These are phyloP conservation scores for Cyclotella kingstonii DNA, from an alignment of 108 stramenopile genomes.

Conservation along the genomic window DNA sequence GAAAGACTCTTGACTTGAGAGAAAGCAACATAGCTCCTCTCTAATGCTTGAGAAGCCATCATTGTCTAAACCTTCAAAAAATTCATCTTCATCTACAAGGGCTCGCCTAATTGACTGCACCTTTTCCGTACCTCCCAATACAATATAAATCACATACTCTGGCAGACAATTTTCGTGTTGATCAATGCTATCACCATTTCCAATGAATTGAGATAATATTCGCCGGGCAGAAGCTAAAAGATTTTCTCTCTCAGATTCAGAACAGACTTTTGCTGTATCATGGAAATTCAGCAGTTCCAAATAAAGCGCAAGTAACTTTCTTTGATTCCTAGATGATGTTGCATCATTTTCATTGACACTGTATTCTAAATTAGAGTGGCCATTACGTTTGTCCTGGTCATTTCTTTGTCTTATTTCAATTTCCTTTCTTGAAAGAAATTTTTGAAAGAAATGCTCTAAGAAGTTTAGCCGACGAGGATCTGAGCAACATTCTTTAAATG, in stretches of 20 bases:
- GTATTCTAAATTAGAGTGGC: constrained; percentile 1
- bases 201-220: constrained; percentile 22
- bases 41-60: constrained; percentile 65
- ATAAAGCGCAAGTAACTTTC: constrained; percentile 67
- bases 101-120: constrained; percentile 32
- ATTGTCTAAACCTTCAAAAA: constrained; percentile 38
- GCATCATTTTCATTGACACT: constrained; percentile 13
- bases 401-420: not conserved
- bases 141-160: constrained; percentile 25
- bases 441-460: constrained; percentile 49
- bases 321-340: constrained; percentile 26
- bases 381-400: constrained; percentile 2
- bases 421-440: constrained; percentile 16
- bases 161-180: constrained; percentile 12
- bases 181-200: constrained; percentile 8
- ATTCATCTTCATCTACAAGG: constrained; percentile 38
- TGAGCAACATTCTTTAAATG: constrained; percentile 61
- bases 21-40: constrained; percentile 50
- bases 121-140: constrained; percentile 46
- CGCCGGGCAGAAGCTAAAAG: constrained; percentile 20
- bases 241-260: constrained; percentile 19
- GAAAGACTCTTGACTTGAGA: constrained; percentile 58
- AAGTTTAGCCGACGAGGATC: constrained; percentile 74
- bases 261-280: constrained; percentile 35
- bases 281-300: constrained; percentile 63